These are phyloP conservation scores for Penstemon newberryi DNA, from an alignment of 257 asterid genomes.

Conservation along the genomic window DNA sequence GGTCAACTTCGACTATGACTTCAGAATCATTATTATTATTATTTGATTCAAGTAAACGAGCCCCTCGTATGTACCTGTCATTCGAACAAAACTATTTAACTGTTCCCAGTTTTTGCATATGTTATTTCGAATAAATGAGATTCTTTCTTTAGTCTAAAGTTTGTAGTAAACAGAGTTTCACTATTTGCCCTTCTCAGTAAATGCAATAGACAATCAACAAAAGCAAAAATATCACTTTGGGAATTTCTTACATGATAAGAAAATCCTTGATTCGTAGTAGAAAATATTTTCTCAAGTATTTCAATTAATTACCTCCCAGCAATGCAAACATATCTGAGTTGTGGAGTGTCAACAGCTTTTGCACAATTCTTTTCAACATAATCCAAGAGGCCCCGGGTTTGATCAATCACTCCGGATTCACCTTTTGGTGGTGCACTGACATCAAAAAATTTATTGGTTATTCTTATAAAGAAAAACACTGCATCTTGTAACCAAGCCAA, in stretches of 20 bases:
- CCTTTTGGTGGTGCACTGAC: constrained; percentile 86
- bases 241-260: too few species aligned
- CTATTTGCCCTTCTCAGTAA: too few species aligned
- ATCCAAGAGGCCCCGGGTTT: constrained; percentile 89
- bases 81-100: constrained; percentile 26
- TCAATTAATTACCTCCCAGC: constrained; percentile 75
- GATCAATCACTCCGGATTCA: constrained; percentile 87
- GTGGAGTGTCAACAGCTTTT: constrained; percentile 76
- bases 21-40: constrained; percentile 27
- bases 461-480: neutral
- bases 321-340: constrained; percentile 83
- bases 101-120: neutral
- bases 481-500: neutral
- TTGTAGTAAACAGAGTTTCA: too few species aligned
- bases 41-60: constrained; percentile 55
- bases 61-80: constrained; percentile 81
- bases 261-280: too few species aligned
- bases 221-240: too few species aligned
- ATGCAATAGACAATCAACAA: too few species aligned
- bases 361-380: constrained; percentile 78
- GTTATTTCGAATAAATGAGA: neutral
- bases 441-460: constrained; percentile 18
- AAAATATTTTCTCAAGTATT: neutral
- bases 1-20: constrained; percentile 27
- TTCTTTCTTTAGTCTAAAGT: too few species aligned